Percentiles rank a stretch among this genome's conserved stretches.
Conservation (phyloP, 2,329 filamentous ascomycete genomes). For the Aspergillus ibericus region DNA sequence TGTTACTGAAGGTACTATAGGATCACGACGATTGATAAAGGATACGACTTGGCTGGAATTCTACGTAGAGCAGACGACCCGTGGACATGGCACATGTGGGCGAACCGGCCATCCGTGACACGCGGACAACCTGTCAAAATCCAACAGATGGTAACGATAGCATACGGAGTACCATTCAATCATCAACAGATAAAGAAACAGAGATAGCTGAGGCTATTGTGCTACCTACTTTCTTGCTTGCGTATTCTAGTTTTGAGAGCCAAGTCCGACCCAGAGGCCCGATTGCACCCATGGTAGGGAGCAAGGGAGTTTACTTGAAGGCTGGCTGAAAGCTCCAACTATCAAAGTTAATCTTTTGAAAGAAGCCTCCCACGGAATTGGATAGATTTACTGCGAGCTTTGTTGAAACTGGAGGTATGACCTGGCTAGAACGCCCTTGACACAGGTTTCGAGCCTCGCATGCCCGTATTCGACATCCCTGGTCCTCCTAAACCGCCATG, state of each 20-base stretch:
- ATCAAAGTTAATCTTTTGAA: neutral
- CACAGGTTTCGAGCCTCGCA: neutral
- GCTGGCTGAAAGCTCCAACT: neutral
- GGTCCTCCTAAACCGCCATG: neutral
- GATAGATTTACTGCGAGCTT: neutral
- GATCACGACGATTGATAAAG: neutral
- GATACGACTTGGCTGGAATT: neutral
- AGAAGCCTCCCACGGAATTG: neutral
- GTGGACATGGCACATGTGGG: neutral
- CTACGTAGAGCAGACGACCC: neutral
- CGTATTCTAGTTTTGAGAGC: neutral
- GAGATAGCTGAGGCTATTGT: neutral
- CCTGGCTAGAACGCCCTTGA: neutral
- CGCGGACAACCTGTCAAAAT: conserved; percentile 1
- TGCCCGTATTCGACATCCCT: neutral
- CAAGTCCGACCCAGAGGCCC: neutral
- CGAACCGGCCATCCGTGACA: conserved; percentile 8
- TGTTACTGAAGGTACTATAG: neutral
- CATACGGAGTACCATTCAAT: neutral
- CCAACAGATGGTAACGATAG: neutral
- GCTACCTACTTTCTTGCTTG: neutral
- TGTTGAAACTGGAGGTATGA: neutral
- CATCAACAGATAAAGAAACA: neutral
- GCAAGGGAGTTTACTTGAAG: neutral
- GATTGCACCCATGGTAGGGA: neutral